These are phyloP conservation scores for Aureobasidium sp. DNA, from an alignment of 2,329 filamentous ascomycete genomes.

Conservation along the genomic window DNA sequence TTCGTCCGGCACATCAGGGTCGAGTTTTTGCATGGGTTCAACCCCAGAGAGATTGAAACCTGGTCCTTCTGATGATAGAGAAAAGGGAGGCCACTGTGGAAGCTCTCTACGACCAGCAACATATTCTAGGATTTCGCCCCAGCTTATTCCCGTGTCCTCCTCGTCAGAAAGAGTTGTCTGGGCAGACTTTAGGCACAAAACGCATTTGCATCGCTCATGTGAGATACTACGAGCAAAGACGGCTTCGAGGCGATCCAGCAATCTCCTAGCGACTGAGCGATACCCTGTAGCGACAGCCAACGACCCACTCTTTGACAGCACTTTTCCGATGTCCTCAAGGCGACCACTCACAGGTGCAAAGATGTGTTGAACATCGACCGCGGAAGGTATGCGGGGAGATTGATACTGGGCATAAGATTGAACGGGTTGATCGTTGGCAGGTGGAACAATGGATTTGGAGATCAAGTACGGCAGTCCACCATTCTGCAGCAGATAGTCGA, in stretches of 20 bases:
- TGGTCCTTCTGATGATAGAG: constrained; percentile 51
- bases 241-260: constrained; percentile 85
- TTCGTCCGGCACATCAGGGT: constrained; percentile 90
- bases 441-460: constrained; percentile 64
- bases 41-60: constrained; percentile 45
- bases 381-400: constrained; percentile 41
- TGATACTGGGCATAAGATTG: constrained; percentile 50
- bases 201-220: constrained; percentile 73
- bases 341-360: constrained; percentile 79
- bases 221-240: constrained; percentile 92
- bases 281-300: constrained; percentile 93
- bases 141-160: constrained; percentile 64
- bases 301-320: constrained; percentile 77
- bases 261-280: constrained; percentile 80
- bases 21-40: constrained; percentile 67
- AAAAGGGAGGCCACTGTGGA: constrained; percentile 83
- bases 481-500: constrained; percentile 88
- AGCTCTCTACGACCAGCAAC: constrained; percentile 83
- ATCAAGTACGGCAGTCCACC: constrained; percentile 69
- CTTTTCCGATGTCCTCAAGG: constrained; percentile 76
- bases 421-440: constrained; percentile 49
- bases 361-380: constrained; percentile 59
- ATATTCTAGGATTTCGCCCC: constrained; percentile 91
- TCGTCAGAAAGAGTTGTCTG: constrained; percentile 43
- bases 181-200: constrained; percentile 63